phyloP scores from a whole-genome alignment of 2,329 filamentous ascomycete genomes.

The Grosmannia huntii region DNA sequence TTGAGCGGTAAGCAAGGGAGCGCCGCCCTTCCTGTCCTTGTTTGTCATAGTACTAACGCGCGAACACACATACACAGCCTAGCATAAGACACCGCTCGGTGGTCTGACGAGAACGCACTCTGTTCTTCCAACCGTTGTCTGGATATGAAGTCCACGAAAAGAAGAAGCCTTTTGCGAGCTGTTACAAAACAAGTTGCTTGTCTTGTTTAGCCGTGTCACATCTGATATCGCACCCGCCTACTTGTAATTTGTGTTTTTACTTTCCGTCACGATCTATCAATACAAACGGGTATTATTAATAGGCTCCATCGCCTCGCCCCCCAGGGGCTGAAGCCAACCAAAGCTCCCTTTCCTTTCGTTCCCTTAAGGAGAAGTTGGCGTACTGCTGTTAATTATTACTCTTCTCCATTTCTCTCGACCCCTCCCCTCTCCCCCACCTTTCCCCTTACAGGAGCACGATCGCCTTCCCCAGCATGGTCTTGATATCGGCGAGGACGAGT shows the following conservation, averaged over 20 bases:
- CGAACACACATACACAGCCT: neutral
- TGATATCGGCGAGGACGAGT: too few species aligned
- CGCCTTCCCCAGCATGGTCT: too few species aligned
- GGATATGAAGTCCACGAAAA: neutral
- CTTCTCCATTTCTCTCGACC: too few species aligned
- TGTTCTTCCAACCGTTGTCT: neutral
- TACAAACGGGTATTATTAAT: constrained; percentile 1
- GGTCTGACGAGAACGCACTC: neutral
- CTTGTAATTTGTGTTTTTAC: neutral
- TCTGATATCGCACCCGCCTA: neutral
- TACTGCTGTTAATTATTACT: too few species aligned
- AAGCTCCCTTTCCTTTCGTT: neutral
- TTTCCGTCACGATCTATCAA: neutral
- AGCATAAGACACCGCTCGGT: neutral
- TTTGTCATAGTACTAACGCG: neutral
- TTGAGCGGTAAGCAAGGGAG: constrained; percentile 58
- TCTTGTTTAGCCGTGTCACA: neutral
- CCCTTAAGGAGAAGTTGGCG: too few species aligned
- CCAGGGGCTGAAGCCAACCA: neutral
- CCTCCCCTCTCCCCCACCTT: too few species aligned
- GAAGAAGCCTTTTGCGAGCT: neutral
- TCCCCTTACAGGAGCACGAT: too few species aligned
- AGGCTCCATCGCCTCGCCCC: neutral
- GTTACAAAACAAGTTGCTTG: neutral
- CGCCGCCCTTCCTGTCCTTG: neutral